Evolutionary conservation across 257 asterid genomes (phyloP).

Genomic region (Ligustrum vulgare): DNA sequence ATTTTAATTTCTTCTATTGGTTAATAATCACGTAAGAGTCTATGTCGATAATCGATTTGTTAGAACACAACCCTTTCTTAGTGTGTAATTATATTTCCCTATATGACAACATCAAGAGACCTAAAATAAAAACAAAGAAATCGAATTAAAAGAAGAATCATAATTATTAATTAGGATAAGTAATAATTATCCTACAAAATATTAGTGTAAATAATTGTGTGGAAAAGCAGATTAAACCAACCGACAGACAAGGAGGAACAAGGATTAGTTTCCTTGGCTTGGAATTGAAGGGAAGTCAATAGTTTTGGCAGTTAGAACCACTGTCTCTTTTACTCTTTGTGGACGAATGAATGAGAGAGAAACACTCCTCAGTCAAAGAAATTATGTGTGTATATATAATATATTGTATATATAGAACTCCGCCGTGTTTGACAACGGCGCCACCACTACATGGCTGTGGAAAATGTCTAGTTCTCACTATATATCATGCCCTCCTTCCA

Average conservation of each 20-base stretch:
- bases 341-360: conserved; percentile 64
- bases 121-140: background rate
- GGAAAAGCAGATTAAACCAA: conserved; percentile 15
- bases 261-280: conserved; percentile 22
- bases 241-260: conserved; percentile 22
- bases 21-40: background rate
- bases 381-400: conserved; percentile 5
- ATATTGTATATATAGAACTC: background rate
- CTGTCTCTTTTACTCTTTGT: conserved; percentile 24
- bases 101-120: background rate
- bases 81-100: background rate
- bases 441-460: conserved; percentile 37
- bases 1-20: too few species aligned
- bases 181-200: background rate
- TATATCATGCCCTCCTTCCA: conserved; percentile 49
- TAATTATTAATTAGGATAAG: background rate
- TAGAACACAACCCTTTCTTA: too few species aligned
- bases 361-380: conserved; percentile 50
- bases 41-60: background rate
- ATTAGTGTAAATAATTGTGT: background rate
- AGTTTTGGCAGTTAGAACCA: conserved; percentile 25
- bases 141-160: background rate
- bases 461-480: conserved; percentile 36
- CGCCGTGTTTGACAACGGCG: conserved; percentile 36
- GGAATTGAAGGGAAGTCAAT: conserved; percentile 30